Base-by-base conservation (phyloP, 495 filamentous ascomycete species). In the Trichoderma asperelloides region DNA sequence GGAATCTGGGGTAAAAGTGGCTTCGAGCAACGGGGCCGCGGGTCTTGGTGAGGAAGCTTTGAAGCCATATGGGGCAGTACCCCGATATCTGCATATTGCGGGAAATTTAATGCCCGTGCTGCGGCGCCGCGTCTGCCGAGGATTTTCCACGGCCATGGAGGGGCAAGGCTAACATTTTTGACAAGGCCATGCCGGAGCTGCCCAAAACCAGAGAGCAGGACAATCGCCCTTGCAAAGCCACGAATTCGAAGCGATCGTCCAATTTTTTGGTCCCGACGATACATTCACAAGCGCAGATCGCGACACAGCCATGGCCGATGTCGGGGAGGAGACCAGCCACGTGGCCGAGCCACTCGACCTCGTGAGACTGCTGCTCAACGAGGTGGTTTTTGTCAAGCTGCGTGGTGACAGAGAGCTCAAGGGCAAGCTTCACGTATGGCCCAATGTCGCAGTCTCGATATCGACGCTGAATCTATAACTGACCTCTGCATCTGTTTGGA, bases 361-460 rank as follows among this genome's bases (percentile, higher is more conserved):
- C 18, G 95, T 99, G 67, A 91, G 92, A 64, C 85, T 99, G 62
- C 92, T 91, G 68, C 83, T 99, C 18, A 93, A 97, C 74, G 96
- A 99, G 76, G 86, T 93, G 60, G 95, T 99, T 33, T 96, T 96
- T 78, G 94, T 99, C 69, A 98, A 97, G 84, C 81, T 99, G 40
- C 84, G 95, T 71, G 95, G 95, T 66, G 95, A 98, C 76, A 87
- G 95, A 63, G 96, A 99, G 77, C 83, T 99, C 68, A 95, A 96
- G 81, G 95, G 95, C 65, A 86, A 92, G 65, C 83, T 98, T 73
- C 95, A 98, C 78, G 95, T 97, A 81, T 69, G 88, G 78, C 37
- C 43, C 64, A 55, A 41, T 62, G 37, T 18, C 28, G 11, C 9
- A 28, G 15, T 60, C 25, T 43, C 4, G 28, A 62, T 45, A 2